These are phyloP conservation scores for Hyphodiscus sp. DNA, from an alignment of 2,329 filamentous ascomycete species.

Conservation along the genomic window DNA sequence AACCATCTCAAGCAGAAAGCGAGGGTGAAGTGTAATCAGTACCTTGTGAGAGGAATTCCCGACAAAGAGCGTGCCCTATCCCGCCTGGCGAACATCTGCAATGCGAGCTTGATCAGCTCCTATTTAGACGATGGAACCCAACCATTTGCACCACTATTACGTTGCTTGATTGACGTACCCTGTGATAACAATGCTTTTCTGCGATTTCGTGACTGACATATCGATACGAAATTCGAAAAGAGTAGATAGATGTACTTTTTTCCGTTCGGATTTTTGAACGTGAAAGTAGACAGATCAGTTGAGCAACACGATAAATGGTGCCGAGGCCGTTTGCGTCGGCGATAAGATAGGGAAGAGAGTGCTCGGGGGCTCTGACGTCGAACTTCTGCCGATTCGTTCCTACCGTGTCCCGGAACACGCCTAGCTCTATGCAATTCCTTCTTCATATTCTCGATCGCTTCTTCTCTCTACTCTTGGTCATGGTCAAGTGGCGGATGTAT, in stretches of 20 bases:
- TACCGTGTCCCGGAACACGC: no score
- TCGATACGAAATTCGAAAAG: neutral
- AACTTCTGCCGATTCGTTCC: no score
- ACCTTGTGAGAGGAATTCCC: conserved; percentile 33
- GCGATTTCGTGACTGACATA: neutral
- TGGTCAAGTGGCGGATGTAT: no score
- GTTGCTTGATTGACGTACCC: neutral
- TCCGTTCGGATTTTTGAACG: no score
- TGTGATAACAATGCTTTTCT: neutral
- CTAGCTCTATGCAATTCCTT: no score
- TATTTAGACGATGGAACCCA: neutral
- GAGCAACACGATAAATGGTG: no score
- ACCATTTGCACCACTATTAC: neutral
- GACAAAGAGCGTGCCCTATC: conserved; percentile 35
- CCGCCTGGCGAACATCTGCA: conserved; percentile 29
- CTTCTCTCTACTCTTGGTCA: no score
- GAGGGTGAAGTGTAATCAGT: neutral
- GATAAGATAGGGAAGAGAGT: no score
- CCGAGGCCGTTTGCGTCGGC: no score
- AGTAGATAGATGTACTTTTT: neutral
- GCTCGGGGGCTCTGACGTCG: no score
- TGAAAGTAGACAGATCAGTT: no score
- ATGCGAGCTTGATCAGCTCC: neutral
- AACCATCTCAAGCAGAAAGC: neutral
- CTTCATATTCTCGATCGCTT: no score